Percentiles rank a stretch among this genome's conserved stretches.
These are phyloP conservation scores for Sideroxylon spinosum DNA, from an alignment of 179 eudicot species.

Conservation along the genomic window DNA sequence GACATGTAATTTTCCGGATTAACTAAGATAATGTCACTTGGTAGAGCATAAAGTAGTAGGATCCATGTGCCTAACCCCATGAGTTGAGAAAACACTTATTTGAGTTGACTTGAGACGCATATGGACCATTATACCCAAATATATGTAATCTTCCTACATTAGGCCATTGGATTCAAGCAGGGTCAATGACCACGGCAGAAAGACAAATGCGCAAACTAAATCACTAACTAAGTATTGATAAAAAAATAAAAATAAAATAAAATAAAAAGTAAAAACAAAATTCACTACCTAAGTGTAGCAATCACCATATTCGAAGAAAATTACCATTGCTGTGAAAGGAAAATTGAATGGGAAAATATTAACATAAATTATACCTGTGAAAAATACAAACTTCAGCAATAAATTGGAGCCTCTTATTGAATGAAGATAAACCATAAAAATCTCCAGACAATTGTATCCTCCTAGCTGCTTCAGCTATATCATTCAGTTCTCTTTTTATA, in stretches of 20 bases:
- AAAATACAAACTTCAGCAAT: conserved; percentile 94
- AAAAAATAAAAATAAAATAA: no score
- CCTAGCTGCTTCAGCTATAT: conserved; percentile 83
- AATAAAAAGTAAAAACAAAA: no score
- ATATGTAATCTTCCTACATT: not conserved
- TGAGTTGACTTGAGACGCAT: no score
- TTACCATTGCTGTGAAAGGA: not conserved
- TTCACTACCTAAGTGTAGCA: not conserved
- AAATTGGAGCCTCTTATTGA: conserved; percentile 80
- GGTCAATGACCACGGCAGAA: not conserved
- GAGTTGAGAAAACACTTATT: not conserved
- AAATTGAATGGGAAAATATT: not conserved
- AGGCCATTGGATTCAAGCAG: not conserved
- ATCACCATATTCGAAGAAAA: not conserved
- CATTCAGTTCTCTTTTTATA: conserved; percentile 62
- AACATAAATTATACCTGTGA: conserved; percentile 54
- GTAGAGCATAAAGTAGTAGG: not conserved
- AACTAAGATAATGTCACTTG: no score
- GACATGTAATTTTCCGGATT: no score
- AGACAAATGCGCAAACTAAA: not conserved
- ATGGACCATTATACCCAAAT: no score
- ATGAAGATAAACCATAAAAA: conserved; percentile 65
- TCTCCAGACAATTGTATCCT: conserved; percentile 62
- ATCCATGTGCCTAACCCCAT: no score
- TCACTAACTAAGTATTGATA: not conserved